Conservation (phyloP, 108 stramenopile genomes). For the Pseudonitzschia pungens region DNA sequence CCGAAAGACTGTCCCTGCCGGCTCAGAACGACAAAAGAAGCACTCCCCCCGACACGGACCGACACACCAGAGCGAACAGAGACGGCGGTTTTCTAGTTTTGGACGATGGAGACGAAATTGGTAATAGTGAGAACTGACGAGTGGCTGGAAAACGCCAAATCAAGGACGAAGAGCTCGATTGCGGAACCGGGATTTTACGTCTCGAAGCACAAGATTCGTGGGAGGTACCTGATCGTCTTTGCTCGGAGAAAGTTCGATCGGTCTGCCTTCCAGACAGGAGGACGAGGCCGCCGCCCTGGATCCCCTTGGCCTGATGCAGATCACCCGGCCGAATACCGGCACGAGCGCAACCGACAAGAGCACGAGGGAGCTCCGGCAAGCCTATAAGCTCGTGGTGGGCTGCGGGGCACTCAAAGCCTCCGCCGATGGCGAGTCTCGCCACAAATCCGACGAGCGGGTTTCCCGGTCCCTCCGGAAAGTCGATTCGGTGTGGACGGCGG, state of each 20-base stretch:
- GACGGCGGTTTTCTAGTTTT: slow-evolving; percentile 19
- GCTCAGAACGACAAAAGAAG: neutral
- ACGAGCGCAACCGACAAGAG: slow-evolving; percentile 49
- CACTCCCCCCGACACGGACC: neutral
- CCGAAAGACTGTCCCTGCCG: neutral
- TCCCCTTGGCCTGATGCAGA: slow-evolving; percentile 48
- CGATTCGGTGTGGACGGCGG: slow-evolving; percentile 41
- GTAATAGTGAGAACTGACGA: neutral
- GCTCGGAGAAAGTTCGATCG: slow-evolving; percentile 45
- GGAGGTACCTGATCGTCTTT: slow-evolving; percentile 43
- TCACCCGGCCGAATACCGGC: slow-evolving; percentile 65
- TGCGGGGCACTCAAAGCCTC: neutral
- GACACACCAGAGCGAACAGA: neutral
- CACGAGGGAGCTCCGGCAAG: slow-evolving; percentile 36
- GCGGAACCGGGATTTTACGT: slow-evolving; percentile 51
- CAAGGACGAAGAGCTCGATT: slow-evolving; percentile 20
- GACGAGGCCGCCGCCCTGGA: slow-evolving; percentile 32
- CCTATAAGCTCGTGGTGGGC: slow-evolving; percentile 34
- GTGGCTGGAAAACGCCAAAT: slow-evolving; percentile 5
- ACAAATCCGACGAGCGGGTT: neutral
- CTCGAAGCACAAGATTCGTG: slow-evolving; percentile 43
- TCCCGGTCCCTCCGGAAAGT: neutral
- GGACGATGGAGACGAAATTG: slow-evolving; percentile 5
- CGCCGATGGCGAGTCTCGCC: neutral
- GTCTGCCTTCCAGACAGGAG: slow-evolving; percentile 13